Conservation (phyloP, 1,284 basidiomycete species). For the Microbotryum saponariae region DNA sequence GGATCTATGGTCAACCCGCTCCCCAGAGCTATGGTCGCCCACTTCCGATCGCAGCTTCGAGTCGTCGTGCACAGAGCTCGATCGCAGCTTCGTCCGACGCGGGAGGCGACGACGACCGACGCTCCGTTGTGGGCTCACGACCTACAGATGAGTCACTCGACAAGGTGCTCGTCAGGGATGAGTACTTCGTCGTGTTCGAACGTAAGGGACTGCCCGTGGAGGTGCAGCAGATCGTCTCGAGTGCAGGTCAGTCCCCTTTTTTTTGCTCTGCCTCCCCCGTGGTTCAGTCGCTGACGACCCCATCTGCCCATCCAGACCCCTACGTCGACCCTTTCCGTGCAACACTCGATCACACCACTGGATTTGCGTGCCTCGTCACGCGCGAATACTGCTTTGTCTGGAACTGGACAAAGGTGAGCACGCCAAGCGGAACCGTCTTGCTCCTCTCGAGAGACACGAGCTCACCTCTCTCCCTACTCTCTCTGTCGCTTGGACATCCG, state of each 20-base stretch:
- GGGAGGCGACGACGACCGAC: background rate
- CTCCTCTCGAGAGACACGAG: background rate
- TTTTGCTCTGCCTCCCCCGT: background rate
- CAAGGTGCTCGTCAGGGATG: slow-evolving; percentile 25
- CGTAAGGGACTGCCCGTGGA: slow-evolving; percentile 21
- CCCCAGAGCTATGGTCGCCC: background rate
- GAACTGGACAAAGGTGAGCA: slow-evolving; percentile 43
- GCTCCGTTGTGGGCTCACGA: background rate
- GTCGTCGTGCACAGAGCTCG: background rate
- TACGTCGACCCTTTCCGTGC: slow-evolving; percentile 40
- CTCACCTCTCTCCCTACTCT: background rate
- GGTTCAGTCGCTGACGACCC: background rate
- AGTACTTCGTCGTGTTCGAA: slow-evolving; percentile 18
- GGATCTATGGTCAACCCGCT: background rate
- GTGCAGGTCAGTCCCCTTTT: slow-evolving; percentile 11
- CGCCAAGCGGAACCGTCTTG: background rate
- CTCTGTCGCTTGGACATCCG: background rate
- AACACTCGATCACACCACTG: slow-evolving; percentile 39
- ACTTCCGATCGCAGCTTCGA: background rate
- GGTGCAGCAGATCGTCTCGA: slow-evolving; percentile 13
- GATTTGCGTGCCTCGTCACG: slow-evolving; percentile 43
- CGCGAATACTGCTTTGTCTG: slow-evolving; percentile 41
- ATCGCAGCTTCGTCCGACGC: background rate
- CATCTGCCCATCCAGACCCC: slow-evolving; percentile 34
- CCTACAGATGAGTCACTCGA: slow-evolving; percentile 1